These are phyloP conservation scores for Strigomonas galati DNA, from an alignment of 208 protist species.

Conservation along the genomic window DNA sequence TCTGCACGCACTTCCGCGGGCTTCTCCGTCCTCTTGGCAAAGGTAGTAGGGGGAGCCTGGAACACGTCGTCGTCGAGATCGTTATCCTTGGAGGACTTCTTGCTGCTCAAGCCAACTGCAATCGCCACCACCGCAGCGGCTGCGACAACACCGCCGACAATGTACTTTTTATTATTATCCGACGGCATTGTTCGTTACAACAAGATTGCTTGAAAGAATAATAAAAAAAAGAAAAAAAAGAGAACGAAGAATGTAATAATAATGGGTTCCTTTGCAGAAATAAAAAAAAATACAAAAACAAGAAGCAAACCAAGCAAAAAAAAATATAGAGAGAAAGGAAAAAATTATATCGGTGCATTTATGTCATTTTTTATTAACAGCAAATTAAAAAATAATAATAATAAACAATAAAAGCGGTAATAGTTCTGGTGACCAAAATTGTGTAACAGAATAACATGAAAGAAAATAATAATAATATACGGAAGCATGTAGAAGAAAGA, in stretches of 20 bases:
- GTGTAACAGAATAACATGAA: not conserved
- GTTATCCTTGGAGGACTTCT: conserved; percentile 5
- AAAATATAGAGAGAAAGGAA: not conserved
- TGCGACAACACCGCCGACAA: conserved; percentile 19
- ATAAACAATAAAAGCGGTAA: not conserved
- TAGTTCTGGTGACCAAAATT: not conserved
- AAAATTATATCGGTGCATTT: not conserved
- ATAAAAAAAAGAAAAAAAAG: not conserved
- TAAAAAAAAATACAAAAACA: not conserved
- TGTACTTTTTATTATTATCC: conserved; percentile 16
- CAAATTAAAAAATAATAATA: not conserved
- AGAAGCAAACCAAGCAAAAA: conserved; percentile 5
- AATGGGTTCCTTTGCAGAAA: not conserved
- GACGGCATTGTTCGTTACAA: conserved; percentile 15
- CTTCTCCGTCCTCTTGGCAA: not conserved
- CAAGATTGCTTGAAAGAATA: too few species aligned
- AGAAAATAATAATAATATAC: conserved; percentile 4
- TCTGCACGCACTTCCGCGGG: not conserved
- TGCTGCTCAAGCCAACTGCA: conserved; percentile 12
- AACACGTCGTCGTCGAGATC: conserved; percentile 31
- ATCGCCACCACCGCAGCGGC: conserved; percentile 20
- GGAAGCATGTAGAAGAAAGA: not conserved
- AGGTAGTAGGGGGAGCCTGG: conserved; percentile 11
- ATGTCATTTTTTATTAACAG: conserved; percentile 1
- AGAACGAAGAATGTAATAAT: too few species aligned